These are phyloP conservation scores for Myxozyma vanderwaltii DNA, from an alignment of 805 yeast genomes.

Conservation along the genomic window DNA sequence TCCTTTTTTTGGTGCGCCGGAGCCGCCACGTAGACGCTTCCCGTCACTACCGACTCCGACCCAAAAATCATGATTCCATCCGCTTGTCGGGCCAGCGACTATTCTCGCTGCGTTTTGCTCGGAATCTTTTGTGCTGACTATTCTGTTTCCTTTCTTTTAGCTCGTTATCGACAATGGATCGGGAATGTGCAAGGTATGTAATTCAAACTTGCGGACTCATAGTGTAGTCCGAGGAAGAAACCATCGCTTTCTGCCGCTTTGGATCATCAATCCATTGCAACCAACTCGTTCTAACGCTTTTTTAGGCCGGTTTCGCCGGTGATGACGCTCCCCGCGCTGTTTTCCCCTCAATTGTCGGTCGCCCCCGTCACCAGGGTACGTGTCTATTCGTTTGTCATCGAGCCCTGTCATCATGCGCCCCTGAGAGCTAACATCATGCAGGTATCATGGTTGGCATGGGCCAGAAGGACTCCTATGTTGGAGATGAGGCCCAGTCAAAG, in stretches of 20 bases:
- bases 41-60: not conserved
- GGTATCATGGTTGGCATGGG: slow-evolving; percentile 85
- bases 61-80: not conserved
- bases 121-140: slow-evolving; percentile 42
- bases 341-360: slow-evolving; percentile 99
- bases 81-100: not conserved
- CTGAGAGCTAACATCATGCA: too few relatives aligned
- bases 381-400: not conserved
- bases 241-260: not conserved
- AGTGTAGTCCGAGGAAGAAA: too few relatives aligned
- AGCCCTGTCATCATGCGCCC: not conserved
- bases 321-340: slow-evolving; percentile 99
- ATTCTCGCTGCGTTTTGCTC: too few relatives aligned
- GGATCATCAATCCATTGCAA: not conserved
- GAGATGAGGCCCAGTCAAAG: slow-evolving; percentile 99
- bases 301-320: slow-evolving; percentile 98
- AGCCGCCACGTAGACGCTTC: slow-evolving; percentile 5
- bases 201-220: not conserved
- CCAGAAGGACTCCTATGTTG: slow-evolving; percentile 99
- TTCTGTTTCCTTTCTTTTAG: slow-evolving; percentile 50
- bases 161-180: slow-evolving; percentile 98
- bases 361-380: slow-evolving; percentile 99
- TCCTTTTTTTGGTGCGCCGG: slow-evolving; percentile 1
- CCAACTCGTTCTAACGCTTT: not conserved
- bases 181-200: slow-evolving; percentile 89